Conservation (phyloP, 768 basidiomycete species). For the Exidia glandulosa region DNA sequence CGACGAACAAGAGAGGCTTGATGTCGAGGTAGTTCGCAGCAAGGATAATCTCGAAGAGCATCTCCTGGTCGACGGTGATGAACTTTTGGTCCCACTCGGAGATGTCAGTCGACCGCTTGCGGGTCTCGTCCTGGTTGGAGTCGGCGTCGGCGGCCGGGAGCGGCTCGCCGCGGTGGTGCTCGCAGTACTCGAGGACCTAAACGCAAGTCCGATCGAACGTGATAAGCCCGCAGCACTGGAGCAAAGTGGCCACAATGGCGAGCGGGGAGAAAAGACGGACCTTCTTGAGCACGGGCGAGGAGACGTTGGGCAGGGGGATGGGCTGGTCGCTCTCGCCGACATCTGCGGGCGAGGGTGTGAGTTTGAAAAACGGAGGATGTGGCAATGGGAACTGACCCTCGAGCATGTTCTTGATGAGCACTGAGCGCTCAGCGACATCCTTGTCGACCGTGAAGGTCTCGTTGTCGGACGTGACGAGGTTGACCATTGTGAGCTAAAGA, state of each 20-base stretch:
- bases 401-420: conserved; percentile 99
- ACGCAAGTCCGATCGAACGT: background rate
- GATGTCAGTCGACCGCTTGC: conserved; percentile 97
- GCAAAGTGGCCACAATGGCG: background rate
- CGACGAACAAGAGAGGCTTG: conserved; percentile 78
- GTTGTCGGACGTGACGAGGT: conserved; percentile 88
- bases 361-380: background rate
- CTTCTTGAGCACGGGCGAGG: conserved; percentile 88
- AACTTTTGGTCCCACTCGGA: conserved; percentile 99
- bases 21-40: conserved; percentile 99
- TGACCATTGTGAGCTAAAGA: conserved; percentile 45
- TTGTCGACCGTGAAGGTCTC: conserved; percentile 90
- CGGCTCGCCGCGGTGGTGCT: conserved; percentile 97
- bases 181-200: conserved; percentile 97
- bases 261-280: conserved; percentile 24
- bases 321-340: conserved; percentile 91
- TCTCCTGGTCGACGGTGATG: conserved; percentile 97
- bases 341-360: conserved; percentile 39
- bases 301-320: conserved; percentile 90
- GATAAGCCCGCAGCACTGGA: background rate
- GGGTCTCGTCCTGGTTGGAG: conserved; percentile 79
- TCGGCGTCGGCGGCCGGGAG: conserved; percentile 76
- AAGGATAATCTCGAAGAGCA: conserved; percentile 99
- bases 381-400: conserved; percentile 29
- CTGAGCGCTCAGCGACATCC: conserved; percentile 89